These are phyloP conservation scores for Prinsepia uniflora DNA, from an alignment of 306 rosid genomes.

Conservation along the genomic window DNA sequence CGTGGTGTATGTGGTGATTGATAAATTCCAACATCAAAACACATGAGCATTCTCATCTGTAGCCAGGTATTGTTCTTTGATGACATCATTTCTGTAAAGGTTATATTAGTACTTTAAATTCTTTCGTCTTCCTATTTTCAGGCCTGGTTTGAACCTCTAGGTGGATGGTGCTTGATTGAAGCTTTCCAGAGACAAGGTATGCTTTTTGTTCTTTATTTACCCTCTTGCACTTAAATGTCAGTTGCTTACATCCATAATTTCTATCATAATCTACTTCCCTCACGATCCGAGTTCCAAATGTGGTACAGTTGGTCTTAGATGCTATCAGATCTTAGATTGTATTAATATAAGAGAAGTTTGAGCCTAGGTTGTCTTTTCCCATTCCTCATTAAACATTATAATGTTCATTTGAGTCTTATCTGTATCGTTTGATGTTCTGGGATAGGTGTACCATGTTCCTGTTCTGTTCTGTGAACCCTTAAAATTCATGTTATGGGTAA, in stretches of 20 bases:
- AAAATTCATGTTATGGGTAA: background rate
- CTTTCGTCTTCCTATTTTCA: conserved; percentile 24
- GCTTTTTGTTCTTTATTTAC: background rate
- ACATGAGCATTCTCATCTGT: conserved; percentile 15
- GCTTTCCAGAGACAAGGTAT: conserved; percentile 29
- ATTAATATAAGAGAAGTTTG: background rate
- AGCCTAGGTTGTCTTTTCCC: background rate
- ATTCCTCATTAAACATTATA: background rate
- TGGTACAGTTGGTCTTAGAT: background rate
- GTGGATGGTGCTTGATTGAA: conserved; percentile 19
- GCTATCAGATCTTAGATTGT: background rate
- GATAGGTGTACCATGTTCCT: background rate
- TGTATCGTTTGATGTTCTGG: background rate
- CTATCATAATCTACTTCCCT: background rate
- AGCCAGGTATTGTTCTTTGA: conserved; percentile 31
- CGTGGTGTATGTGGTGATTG: conserved; percentile 26
- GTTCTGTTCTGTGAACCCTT: background rate
- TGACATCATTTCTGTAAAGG: conserved; percentile 18
- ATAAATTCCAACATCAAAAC: conserved; percentile 22
- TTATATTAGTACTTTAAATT: conserved; percentile 2
- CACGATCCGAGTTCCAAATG: background rate
- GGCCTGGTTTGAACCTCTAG: conserved; percentile 32
- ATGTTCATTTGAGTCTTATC: background rate
- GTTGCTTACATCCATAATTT: background rate
- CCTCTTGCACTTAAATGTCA: background rate